A percentile compares a stretch with the other conserved stretches of the same genome.
Conservation (phyloP, 192 early-diverging fungal genomes). For the Coemansia aciculifera region DNA sequence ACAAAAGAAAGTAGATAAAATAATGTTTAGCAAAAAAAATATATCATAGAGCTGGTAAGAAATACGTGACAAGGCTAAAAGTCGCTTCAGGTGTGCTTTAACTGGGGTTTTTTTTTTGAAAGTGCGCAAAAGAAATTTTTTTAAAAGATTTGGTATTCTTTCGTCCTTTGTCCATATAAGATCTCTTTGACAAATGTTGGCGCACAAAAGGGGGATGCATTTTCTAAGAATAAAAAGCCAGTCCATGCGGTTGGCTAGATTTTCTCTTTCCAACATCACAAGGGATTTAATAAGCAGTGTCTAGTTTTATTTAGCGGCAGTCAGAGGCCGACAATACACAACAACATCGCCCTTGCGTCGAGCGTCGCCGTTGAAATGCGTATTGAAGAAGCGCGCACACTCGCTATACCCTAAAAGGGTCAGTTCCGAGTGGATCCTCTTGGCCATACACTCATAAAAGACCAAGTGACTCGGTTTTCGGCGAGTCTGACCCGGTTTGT, state of each 20-base stretch:
- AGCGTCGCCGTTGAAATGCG: constrained; percentile 81
- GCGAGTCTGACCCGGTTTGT: constrained; percentile 15
- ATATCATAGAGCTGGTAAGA: neutral
- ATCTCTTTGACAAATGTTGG: neutral
- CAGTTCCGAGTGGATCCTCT: constrained; percentile 41
- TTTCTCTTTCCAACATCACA: neutral
- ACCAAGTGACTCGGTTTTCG: constrained; percentile 75
- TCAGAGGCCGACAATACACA: constrained; percentile 57
- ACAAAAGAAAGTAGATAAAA: neutral
- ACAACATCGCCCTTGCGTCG: constrained; percentile 81
- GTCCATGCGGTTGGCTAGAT: neutral
- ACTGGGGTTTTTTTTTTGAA: neutral
- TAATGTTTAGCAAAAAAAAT: neutral
- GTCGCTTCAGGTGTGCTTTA: neutral
- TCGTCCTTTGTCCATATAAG: neutral
- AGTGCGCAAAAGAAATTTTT: neutral
- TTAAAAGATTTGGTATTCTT: too few species aligned
- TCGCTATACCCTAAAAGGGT: constrained; percentile 59
- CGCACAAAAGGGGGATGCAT: neutral
- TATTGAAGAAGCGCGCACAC: constrained; percentile 88
- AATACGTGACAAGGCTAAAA: neutral
- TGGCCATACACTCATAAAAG: constrained; percentile 68
- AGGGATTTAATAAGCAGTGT: neutral
- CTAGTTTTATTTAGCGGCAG: neutral
- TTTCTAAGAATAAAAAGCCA: neutral